Evolutionary conservation across 495 filamentous ascomycete species (phyloP), one percentile per base, ranked within the genome.

Genomic region (Usnea hakonensis): DNA sequence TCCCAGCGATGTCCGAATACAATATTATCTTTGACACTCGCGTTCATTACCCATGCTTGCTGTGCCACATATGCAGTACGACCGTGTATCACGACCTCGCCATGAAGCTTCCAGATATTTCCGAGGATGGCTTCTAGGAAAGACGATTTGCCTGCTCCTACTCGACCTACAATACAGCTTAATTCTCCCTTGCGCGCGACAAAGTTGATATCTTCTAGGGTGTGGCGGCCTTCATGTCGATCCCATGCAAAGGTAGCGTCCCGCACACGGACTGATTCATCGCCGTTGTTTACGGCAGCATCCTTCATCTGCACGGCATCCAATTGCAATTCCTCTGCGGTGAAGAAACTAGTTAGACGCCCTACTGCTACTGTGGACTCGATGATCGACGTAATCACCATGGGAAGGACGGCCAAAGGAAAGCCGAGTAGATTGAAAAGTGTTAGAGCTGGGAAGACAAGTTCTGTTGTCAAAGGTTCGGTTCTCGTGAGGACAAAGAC

Each of bases 181-280:
- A 99, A 81, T 67, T 97, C 93, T 16, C 93, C 92, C 71, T 97
- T 97, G 67, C 83, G 84, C 9, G 90, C 90, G 43, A 83, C 86
- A 71, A 96, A 89, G 67, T 91, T 85, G 71, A 99, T 93, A 62
- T 92, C 86, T 67, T 87, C 78, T 11, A 93, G 73, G 5, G 79
- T 82, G 59, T 78, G 79, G 64, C 71, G 75, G 38, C 72, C 80
- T 59, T 87, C 81, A 67, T 94, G 80, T 41, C 89, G 86, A 70
- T 96, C 90, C 95, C 95, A 99, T 19, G 92, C 95, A 73, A 97
- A 97, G 0, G 90, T 88, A 13, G 85, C 94, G 73, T 96, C 86
- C 19, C 83, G 84, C 61, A 99, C 83, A 13, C 82, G 78, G 4
- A 99, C 83, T 23, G 91, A 82, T 71, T 97, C 95, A 58, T 97